Evolutionary conservation across 257 asterid genomes (phyloP), one percentile per base, ranked within the genome.

Genomic region (Solanum piurae): DNA sequence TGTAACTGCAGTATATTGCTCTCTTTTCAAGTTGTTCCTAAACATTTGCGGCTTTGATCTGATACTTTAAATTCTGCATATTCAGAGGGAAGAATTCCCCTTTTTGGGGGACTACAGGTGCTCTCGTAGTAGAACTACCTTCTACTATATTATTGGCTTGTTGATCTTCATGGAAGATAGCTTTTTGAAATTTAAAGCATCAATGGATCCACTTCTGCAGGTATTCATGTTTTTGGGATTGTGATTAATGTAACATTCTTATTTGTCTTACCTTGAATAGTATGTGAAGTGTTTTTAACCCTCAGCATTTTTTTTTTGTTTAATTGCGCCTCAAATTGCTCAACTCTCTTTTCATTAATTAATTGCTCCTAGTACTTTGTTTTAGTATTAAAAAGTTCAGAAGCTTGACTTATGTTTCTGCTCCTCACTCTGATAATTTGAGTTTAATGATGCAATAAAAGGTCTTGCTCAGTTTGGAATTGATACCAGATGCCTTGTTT

Each of bases 111-210:
- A 92, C 90, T 92, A 93, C 87, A 91, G 95, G 91, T 93, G 98
- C 95, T 95, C 98, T 80, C 93, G 96, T 77, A 95, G 99, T 93
- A 94, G 99, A 88, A 95, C 99, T 84, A 94, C 95, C 60, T 95
- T 97, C 91, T 97, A 95, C 89, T 97, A 93, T 92, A 95, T 94
- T 49, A 92, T 97, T 89, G 98, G 99, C 87, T 94, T 96, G 94
- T 90, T 97, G 89, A 95, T 97, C 90, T 97, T 95, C 92, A 93
- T 93, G 92, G 99, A 95, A 91, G 99, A 97, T 90, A 97, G 94
- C 88, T 91, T 94, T 6, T 79, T 91, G 90, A 93, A 94, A 89
- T 97, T 97, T 89, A 97, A 95, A 94, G 91, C 98, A 87, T 95
- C 99, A 40, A 95, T 97, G 99, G 98, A 94, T 89, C 98, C 98